Conservation (phyloP, 169 alveolate genomes). For the Plasmodium vivax region DNA sequence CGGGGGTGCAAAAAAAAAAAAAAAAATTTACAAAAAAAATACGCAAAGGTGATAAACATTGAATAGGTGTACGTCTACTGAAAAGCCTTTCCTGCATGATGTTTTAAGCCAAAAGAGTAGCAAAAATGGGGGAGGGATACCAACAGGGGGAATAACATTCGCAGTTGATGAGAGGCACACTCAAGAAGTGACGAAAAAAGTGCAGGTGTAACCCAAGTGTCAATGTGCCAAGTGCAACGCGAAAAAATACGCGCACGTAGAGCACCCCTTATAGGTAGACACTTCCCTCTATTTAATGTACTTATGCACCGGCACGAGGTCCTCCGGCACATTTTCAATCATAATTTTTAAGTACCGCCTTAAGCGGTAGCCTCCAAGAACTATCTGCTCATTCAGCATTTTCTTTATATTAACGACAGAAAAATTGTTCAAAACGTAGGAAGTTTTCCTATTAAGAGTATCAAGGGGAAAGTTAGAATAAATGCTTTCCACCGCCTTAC, state of each 20-base stretch:
- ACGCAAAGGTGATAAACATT: not conserved
- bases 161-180: not conserved
- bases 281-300: not conserved
- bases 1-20: not conserved
- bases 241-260: not conserved
- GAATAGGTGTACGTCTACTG: not conserved
- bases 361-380: conserved; percentile 55
- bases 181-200: not conserved
- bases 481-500: not conserved
- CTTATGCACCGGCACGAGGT: not conserved
- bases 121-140: not conserved
- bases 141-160: not conserved
- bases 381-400: conserved; percentile 54
- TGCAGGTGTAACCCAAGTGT: not conserved
- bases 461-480: conserved; percentile 37
- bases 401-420: conserved; percentile 9
- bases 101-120: not conserved
- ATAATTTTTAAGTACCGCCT: conserved; percentile 51
- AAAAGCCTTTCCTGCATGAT: not conserved
- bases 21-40: too few relatives aligned
- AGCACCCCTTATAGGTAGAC: not conserved
- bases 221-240: not conserved
- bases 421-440: not conserved
- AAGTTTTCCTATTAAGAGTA: conserved; percentile 10
- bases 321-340: conserved; percentile 37